These are phyloP conservation scores for Neobulgaria alba DNA, from an alignment of 2,329 filamentous ascomycete species.

Conservation along the genomic window DNA sequence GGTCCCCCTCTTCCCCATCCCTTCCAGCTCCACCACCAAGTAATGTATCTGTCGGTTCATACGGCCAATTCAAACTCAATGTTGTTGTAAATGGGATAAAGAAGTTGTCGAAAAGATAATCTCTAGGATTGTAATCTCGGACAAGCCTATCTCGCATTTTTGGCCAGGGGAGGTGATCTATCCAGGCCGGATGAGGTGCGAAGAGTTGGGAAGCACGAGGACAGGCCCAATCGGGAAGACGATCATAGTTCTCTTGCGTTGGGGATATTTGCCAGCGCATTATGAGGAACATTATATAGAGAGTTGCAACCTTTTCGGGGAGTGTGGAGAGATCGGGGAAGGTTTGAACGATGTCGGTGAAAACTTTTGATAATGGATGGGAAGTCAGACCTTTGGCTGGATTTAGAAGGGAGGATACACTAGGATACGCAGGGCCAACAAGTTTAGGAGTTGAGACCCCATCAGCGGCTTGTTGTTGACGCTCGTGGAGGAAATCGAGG, in stretches of 20 bases:
- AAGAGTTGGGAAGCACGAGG: constrained; percentile 60
- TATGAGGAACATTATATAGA: constrained; percentile 80
- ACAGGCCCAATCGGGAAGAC: constrained; percentile 63
- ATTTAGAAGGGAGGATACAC: constrained; percentile 70
- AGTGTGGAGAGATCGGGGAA: constrained; percentile 72
- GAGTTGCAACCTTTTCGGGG: constrained; percentile 71
- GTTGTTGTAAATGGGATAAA: constrained; percentile 75
- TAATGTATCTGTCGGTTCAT: constrained; percentile 64
- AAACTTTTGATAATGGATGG: constrained; percentile 74
- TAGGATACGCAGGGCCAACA: constrained; percentile 70
- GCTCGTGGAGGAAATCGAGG: constrained; percentile 67
- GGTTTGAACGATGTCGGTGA: constrained; percentile 76
- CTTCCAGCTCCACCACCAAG: constrained; percentile 33
- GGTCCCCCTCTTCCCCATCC: constrained; percentile 51
- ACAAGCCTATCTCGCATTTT: constrained; percentile 62
- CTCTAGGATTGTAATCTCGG: constrained; percentile 36
- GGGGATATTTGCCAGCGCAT: constrained; percentile 82
- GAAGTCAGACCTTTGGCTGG: constrained; percentile 52
- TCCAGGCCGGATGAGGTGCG: constrained; percentile 67
- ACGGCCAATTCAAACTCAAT: constrained; percentile 75
- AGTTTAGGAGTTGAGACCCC: constrained; percentile 57
- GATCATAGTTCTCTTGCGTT: constrained; percentile 68
- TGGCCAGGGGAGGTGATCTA: constrained; percentile 76
- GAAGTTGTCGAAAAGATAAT: constrained; percentile 68
- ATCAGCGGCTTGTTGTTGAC: constrained; percentile 55